These are phyloP conservation scores for Russula dissimulans DNA, from an alignment of 768 basidiomycete genomes.

Conservation along the genomic window DNA sequence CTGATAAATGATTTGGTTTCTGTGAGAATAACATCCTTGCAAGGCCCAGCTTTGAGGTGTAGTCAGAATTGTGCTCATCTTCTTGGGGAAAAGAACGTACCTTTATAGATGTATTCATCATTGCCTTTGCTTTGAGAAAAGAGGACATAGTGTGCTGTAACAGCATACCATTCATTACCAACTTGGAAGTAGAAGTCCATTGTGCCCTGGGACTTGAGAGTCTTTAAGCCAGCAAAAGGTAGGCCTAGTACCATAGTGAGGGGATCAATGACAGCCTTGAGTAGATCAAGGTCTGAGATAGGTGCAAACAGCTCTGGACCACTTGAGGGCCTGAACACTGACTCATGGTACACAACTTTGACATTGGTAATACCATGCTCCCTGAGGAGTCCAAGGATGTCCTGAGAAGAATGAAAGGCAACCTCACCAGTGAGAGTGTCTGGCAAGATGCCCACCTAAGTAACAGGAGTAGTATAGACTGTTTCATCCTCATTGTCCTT, in stretches of 20 bases:
- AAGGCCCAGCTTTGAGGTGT: neutral
- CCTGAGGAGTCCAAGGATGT: constrained; percentile 21
- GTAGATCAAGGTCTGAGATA: constrained; percentile 21
- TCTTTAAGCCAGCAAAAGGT: constrained; percentile 20
- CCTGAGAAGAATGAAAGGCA: constrained; percentile 16
- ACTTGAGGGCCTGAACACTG: constrained; percentile 4
- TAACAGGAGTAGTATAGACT: neutral
- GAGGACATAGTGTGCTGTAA: constrained; percentile 28
- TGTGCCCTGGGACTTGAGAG: constrained; percentile 29
- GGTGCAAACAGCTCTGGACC: constrained; percentile 23
- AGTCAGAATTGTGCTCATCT: neutral
- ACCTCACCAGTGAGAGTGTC: constrained; percentile 21
- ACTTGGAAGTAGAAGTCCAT: constrained; percentile 30
- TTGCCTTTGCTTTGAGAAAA: neutral
- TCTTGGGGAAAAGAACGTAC: neutral
- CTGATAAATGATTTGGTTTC: neutral
- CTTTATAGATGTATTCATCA: neutral
- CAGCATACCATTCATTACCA: constrained; percentile 26
- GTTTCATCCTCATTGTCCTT: neutral
- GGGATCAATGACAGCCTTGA: constrained; percentile 29
- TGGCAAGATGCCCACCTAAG: constrained; percentile 14
- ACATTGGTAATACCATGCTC: constrained; percentile 12
- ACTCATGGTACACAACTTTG: constrained; percentile 24
- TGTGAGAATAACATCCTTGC: neutral
- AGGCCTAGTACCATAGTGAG: constrained; percentile 30